A percentile compares a stretch with the other conserved stretches of the same genome.
Evolutionary conservation across 164 flowering plant genomes (phyloP).

Genomic region (Aristolochia contorta): DNA sequence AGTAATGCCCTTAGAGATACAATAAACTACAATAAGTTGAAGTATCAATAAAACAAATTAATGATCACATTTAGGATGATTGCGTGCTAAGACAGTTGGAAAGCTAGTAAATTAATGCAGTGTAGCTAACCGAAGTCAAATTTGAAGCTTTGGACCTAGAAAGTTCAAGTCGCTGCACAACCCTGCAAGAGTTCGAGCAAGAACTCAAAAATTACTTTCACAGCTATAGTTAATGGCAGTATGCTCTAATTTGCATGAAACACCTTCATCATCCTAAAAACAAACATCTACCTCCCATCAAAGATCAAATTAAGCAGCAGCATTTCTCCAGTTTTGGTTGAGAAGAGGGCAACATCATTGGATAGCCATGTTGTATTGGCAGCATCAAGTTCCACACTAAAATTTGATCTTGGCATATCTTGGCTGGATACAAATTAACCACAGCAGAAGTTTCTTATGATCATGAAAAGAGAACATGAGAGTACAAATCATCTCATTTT

Average conservation of each 20-base stretch:
- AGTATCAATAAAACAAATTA: constrained; percentile 1
- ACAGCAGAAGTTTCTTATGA: not conserved
- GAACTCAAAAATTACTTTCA: not conserved
- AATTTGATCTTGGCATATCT: constrained; percentile 73
- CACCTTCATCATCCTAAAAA: not conserved
- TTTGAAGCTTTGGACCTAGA: constrained; percentile 93
- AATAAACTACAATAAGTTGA: constrained; percentile 1
- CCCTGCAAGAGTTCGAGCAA: constrained; percentile 34
- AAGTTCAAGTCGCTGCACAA: constrained; percentile 89
- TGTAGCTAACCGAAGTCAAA: constrained; percentile 74
- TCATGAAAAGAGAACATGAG: not conserved
- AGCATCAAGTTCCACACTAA: constrained; percentile 91
- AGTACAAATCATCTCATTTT: not conserved
- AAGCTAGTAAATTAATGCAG: not conserved
- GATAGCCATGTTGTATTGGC: constrained; percentile 80
- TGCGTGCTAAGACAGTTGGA: not conserved
- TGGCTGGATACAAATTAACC: constrained; percentile 39
- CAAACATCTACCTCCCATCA: constrained; percentile 72
- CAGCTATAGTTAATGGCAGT: not conserved
- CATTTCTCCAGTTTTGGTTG: constrained; percentile 91
- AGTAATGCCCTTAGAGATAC: constrained; percentile 54
- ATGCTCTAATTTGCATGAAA: not conserved
- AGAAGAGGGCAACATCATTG: constrained; percentile 81
- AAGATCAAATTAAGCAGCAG: constrained; percentile 68
- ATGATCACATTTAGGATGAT: not conserved